These are phyloP conservation scores for Boletus sp. DNA, from an alignment of 768 basidiomycete genomes.

Conservation along the genomic window DNA sequence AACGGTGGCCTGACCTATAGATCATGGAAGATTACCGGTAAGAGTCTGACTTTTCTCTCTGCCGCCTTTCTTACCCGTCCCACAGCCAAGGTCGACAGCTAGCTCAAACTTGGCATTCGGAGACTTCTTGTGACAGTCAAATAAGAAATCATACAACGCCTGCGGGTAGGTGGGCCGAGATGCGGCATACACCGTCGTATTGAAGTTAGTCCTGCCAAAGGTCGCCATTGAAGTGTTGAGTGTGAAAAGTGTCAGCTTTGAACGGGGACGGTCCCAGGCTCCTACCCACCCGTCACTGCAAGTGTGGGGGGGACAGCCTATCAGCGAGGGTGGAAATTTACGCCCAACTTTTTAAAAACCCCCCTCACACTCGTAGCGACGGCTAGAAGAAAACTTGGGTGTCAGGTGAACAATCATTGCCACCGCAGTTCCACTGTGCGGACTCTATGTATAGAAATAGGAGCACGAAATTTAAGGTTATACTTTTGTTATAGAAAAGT, in stretches of 20 bases:
- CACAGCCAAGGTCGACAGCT: slow-evolving; percentile 78
- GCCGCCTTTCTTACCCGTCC: slow-evolving; percentile 52
- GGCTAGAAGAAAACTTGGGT: no score
- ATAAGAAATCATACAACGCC: slow-evolving; percentile 61
- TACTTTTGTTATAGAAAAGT: no score
- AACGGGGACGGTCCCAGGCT: no score
- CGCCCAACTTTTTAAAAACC: no score
- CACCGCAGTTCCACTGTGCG: no score
- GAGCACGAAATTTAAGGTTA: no score
- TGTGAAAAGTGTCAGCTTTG: background rate
- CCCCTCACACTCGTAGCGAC: no score
- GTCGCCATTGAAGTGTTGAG: slow-evolving; percentile 53
- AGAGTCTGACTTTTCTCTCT: background rate
- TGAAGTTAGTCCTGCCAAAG: slow-evolving; percentile 66
- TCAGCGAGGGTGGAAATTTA: no score
- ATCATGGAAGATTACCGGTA: background rate
- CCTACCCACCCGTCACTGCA: no score
- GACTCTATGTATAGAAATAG: no score
- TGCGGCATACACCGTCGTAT: slow-evolving; percentile 57
- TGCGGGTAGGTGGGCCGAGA: slow-evolving; percentile 71
- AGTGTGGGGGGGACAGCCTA: no score
- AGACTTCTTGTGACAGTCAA: slow-evolving; percentile 47
- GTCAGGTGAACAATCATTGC: no score
- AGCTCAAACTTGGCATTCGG: slow-evolving; percentile 42
- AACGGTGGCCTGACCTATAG: slow-evolving; percentile 66